A percentile compares a stretch with the other conserved stretches of the same genome.
Conservation (phyloP, 2,329 filamentous ascomycete species). For the Colletotrichum cordylinicola region DNA sequence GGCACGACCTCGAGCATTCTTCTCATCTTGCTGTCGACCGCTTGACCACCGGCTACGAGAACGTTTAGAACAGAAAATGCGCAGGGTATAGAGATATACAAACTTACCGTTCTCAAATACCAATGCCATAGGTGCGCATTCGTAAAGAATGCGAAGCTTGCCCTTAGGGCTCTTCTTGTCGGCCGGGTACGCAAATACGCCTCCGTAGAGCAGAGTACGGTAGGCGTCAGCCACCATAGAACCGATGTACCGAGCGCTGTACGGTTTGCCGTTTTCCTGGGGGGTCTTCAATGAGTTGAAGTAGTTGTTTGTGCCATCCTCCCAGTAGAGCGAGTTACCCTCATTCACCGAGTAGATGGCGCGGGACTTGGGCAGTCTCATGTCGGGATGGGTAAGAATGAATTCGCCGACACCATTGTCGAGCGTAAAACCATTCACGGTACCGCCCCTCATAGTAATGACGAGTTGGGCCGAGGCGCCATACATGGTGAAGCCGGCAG, state of each 20-base stretch:
- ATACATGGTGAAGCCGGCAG: conserved; percentile 99
- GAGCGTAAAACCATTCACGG: conserved; percentile 96
- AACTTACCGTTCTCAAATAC: conserved; percentile 94
- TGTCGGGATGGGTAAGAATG: conserved; percentile 95
- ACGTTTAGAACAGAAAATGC: conserved; percentile 22
- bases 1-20: conserved; percentile 90
- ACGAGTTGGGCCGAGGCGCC: conserved; percentile 95
- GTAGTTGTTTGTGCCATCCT: conserved; percentile 84
- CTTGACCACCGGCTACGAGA: conserved; percentile 81
- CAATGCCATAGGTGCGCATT: conserved; percentile 99
- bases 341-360: conserved; percentile 98
- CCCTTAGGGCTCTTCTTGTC: conserved; percentile 99
- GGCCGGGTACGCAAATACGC: conserved; percentile 96
- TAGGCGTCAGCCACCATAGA: conserved; percentile 99
- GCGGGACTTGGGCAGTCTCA: conserved; percentile 81
- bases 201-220: conserved; percentile 91
- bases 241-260: conserved; percentile 94
- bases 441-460: conserved; percentile 92
- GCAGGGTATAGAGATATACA: conserved; percentile 1
- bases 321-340: conserved; percentile 97
- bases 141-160: conserved; percentile 95
- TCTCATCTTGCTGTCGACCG: conserved; percentile 88
- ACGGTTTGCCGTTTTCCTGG: conserved; percentile 79
- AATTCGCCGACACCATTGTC: conserved; percentile 98
- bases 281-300: conserved; percentile 89